Conservation (phyloP, 495 filamentous ascomycete species). For the Penicillium lividum region DNA sequence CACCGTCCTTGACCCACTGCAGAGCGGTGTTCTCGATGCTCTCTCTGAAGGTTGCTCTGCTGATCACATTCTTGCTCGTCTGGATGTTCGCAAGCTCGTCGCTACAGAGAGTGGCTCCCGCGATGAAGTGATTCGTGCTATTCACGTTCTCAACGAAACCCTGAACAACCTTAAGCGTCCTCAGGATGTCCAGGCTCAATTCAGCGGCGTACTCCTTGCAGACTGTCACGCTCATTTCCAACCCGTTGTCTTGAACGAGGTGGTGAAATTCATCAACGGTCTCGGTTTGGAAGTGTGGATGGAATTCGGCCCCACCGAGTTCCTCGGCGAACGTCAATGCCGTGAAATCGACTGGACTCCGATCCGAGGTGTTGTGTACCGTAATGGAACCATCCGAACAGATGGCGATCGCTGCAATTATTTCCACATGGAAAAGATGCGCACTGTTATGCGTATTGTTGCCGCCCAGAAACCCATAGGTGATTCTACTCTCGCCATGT, state of each 20-base stretch:
- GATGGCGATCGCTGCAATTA: conserved; percentile 7
- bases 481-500: conserved; percentile 6
- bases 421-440: conserved; percentile 6
- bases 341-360: conserved; percentile 9
- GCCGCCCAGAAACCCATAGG: conserved; percentile 6
- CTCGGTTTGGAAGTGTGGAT: conserved; percentile 10
- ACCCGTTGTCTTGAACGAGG: conserved; percentile 7
- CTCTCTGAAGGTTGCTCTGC: background rate
- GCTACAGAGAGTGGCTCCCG: conserved; percentile 5
- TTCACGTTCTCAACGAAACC: background rate
- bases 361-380: conserved; percentile 6
- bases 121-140: conserved; percentile 6
- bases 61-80: background rate
- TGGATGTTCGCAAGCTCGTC: conserved; percentile 9
- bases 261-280: conserved; percentile 6
- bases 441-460: conserved; percentile 5
- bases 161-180: background rate
- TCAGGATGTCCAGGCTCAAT: background rate
- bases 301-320: conserved; percentile 5
- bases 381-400: conserved; percentile 3
- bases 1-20: conserved; percentile 1
- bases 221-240: conserved; percentile 4
- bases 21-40: conserved; percentile 1
- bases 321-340: conserved; percentile 4
- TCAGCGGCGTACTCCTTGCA: background rate